Evolutionary conservation across 192 early-diverging fungal species (phyloP), one percentile per base, ranked within the genome.

Genomic region (Coemansia furcata): DNA sequence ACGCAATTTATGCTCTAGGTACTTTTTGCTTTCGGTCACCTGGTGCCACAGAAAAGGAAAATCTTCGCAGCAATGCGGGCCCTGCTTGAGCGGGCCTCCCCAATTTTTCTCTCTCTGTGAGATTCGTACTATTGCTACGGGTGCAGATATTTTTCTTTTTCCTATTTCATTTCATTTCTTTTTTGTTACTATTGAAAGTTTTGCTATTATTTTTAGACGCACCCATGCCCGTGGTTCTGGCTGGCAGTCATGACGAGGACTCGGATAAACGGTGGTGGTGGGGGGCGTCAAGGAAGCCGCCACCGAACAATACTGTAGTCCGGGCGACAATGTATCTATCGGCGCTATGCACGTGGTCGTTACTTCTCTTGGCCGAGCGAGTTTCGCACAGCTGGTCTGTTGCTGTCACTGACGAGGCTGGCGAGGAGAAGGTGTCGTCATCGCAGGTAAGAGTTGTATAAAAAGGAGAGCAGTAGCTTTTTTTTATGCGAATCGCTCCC

Each of bases 271-370:
- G 52, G 29, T 39, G 52, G 19, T 35, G 63, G 60, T 61, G n/a
- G n/a, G n/a, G 60, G 60, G 60, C 38, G 37, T 26, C 32, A 38
- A 35, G 59, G 65, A 15, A 32, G 5, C 30, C 52, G 15, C 52
- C 52, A 6, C 52, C 65, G 17, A 66, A 12, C 9, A 46, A 43
- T 7, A 33, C 21, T 7, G 42, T 69, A 4, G 38, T 63, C 5
- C 23, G 49, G 11, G 61, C 68, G 30, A 65, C 63, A 9, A 37
- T 68, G 14, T 74, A 69, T 44, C 39, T 69, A 23, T 50, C 73
- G 17, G n/a, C 60, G 23, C 26, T 74, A 1, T 69, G 67, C 33
- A 38, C 67, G 6, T 74, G 73, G 67, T 69, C 73, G 10, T 37
- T 74, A 2, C 39, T 49, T 19, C 6, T 63, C 7, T 37, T 74